Evolutionary conservation across 805 yeast species (phyloP), one percentile per base, ranked within the genome.

Genomic region (Candida tallmaniae): DNA sequence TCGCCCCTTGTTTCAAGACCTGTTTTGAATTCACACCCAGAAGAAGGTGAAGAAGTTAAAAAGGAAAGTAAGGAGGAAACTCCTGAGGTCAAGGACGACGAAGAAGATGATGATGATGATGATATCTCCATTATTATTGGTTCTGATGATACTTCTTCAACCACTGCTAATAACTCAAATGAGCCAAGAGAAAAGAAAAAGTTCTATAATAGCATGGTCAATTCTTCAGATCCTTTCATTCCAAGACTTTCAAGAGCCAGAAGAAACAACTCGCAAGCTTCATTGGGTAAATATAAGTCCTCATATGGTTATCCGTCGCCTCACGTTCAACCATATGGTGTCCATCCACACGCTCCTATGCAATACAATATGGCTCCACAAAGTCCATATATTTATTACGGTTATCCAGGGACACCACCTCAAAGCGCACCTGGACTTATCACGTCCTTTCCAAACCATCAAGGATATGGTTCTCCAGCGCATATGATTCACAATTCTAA

Each of bases 61-160:
- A 27, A 27, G 15, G 20, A 10, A 27, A 7, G 7, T 7, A 17
- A 6, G 6, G 12, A 27, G 15, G 12, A 10, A 6, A 23, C 14
- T 6, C n/a, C 7, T 13, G 6, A 23, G 7, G n/a, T 23, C 23
- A 7, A 20, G 10, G 22, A 31, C 4, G 10, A 6, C 26, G 60
- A 51, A 2, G 52, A 53, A 17, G 58, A 54, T 4, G 64, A 53
- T 13, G 62, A 52, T 5, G 63, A 54, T 13, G 68, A 62, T 31
- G 68, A 62, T 27, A 54, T 61, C 8, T 58, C 68, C 4, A 62
- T 64, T 17, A 55, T 64, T 23, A 61, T 64, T 35, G 63, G 58
- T 9, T 50, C 66, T 3, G 65, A 61, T 24, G 60, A 54, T 34
- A 45, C 54, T 8, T 37, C 52, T 7, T 45, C 50, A 2, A 45